Evolutionary conservation across 805 yeast species (phyloP).

Genomic region (Hemisphaericaspora nanyangensis): DNA sequence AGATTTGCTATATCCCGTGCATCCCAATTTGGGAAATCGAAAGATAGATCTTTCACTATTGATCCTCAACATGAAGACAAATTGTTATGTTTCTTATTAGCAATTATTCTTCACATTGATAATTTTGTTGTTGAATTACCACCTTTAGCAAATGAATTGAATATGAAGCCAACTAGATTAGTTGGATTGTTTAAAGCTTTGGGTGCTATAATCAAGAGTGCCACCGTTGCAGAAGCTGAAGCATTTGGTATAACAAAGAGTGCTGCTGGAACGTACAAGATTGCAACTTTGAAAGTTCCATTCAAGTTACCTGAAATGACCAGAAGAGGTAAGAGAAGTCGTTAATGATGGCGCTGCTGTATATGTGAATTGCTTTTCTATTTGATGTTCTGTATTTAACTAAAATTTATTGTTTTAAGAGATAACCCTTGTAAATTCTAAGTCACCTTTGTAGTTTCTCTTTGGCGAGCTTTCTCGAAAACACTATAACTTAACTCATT

Average conservation of each 20-base stretch:
- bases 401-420: too few species aligned
- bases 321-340: constrained; percentile 45
- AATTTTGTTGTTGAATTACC: constrained; percentile 70
- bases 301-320: constrained; percentile 82
- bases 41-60: constrained; percentile 69
- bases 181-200: constrained; percentile 68
- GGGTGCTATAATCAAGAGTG: constrained; percentile 75
- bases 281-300: constrained; percentile 85
- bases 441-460: too few species aligned
- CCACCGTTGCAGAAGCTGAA: constrained; percentile 71
- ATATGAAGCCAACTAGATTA: constrained; percentile 72
- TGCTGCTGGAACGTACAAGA: constrained; percentile 60
- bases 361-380: too few species aligned
- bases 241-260: constrained; percentile 64
- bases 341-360: too few species aligned
- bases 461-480: too few species aligned
- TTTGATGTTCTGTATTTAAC: too few species aligned
- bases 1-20: constrained; percentile 68
- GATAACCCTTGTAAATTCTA: too few species aligned
- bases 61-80: constrained; percentile 90
- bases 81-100: constrained; percentile 73
- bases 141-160: constrained; percentile 81
- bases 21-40: constrained; percentile 67
- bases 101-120: constrained; percentile 70
- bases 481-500: too few species aligned